Evolutionary conservation across 2,329 filamentous ascomycete genomes (phyloP).

Genomic region (Grosmannia penicillata): DNA sequence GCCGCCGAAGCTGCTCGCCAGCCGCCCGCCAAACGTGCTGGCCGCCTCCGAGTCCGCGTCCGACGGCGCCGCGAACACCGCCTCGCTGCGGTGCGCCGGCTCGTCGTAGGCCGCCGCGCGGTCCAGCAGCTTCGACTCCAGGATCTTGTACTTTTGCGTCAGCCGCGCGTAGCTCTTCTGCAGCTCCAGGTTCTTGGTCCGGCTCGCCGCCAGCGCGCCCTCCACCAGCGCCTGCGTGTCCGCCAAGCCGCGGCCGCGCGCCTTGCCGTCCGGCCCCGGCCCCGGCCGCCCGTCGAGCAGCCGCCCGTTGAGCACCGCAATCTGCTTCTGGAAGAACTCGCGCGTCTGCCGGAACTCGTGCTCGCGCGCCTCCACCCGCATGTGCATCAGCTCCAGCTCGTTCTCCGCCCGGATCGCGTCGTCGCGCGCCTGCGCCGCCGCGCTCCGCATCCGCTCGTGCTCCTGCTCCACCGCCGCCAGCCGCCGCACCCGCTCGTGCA

Average conservation of each 20-base stretch:
- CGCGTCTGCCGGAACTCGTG: constrained; percentile 28
- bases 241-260: constrained; percentile 13
- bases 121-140: constrained; percentile 23
- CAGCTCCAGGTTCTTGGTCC: constrained; percentile 37
- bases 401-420: constrained; percentile 43
- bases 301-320: constrained; percentile 29
- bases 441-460: constrained; percentile 48
- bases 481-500: constrained; percentile 43
- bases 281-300: constrained; percentile 23
- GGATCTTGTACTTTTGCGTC: constrained; percentile 33
- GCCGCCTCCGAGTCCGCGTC: constrained; percentile 22
- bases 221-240: constrained; percentile 26
- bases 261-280: background rate
- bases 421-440: constrained; percentile 40
- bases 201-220: constrained; percentile 31
- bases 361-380: constrained; percentile 39
- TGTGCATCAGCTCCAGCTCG: constrained; percentile 40
- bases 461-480: constrained; percentile 47
- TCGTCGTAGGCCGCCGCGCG: constrained; percentile 2
- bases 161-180: constrained; percentile 35
- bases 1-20: constrained; percentile 18
- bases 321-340: constrained; percentile 31
- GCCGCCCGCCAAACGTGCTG: constrained; percentile 22
- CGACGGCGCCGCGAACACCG: constrained; percentile 1
- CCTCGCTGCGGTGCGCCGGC: constrained; percentile 10